Evolutionary conservation across 2,329 filamentous ascomycete genomes (phyloP).

Genomic region (Pyricularia grisea): DNA sequence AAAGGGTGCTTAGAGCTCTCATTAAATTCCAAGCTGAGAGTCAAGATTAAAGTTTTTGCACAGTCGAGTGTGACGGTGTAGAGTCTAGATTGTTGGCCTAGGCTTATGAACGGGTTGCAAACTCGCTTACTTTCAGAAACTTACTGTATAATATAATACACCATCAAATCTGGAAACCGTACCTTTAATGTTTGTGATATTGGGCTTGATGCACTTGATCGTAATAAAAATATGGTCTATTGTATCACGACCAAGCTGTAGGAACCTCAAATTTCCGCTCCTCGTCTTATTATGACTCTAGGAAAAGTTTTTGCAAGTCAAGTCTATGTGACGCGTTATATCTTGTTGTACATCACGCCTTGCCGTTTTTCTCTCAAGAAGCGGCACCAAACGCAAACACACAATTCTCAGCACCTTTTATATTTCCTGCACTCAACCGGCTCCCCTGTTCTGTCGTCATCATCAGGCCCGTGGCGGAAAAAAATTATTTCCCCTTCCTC

Average conservation of each 20-base stretch:
- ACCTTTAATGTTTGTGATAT: not conserved
- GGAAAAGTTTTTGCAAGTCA: not conserved
- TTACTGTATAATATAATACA: not conserved
- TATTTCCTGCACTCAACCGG: not conserved
- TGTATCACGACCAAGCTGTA: not conserved
- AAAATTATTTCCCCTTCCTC: constrained; percentile 67
- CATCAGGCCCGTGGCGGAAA: not conserved
- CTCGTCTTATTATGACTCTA: not conserved
- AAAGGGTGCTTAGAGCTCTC: constrained; percentile 58
- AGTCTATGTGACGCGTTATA: not conserved
- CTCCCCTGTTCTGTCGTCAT: not conserved
- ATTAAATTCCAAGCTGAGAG: constrained; percentile 23
- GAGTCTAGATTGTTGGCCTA: not conserved
- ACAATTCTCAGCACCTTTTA: not conserved
- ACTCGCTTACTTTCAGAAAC: not conserved
- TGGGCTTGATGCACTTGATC: not conserved
- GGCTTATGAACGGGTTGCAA: not conserved
- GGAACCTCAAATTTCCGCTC: not conserved
- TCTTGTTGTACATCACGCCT: not conserved
- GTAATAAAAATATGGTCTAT: not conserved
- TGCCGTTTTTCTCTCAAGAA: not conserved
- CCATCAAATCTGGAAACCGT: not conserved
- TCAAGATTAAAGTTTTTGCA: constrained; percentile 8
- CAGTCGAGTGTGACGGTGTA: not conserved
- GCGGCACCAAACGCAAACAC: not conserved